These are phyloP conservation scores for Phyllosticta capitalensis DNA, from an alignment of 2,329 filamentous ascomycete species.

Conservation along the genomic window DNA sequence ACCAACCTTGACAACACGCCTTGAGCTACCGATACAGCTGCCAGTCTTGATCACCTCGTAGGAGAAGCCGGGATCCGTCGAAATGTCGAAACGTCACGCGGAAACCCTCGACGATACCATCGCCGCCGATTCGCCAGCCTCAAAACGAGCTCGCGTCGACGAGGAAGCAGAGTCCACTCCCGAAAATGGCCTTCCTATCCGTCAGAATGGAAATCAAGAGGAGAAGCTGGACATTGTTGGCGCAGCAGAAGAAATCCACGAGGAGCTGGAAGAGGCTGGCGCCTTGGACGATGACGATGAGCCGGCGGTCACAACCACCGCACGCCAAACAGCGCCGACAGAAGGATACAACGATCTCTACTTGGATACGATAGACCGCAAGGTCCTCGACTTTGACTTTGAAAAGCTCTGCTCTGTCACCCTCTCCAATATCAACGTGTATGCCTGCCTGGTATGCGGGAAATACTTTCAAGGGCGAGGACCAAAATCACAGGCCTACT, in stretches of 20 bases:
- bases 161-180: slow-evolving; percentile 20
- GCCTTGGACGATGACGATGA: slow-evolving; percentile 27
- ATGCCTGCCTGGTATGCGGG: slow-evolving; percentile 94
- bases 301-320: slow-evolving; percentile 35
- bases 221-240: slow-evolving; percentile 25
- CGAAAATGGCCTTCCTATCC: slow-evolving; percentile 11
- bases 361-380: slow-evolving; percentile 90
- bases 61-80: background rate
- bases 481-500: slow-evolving; percentile 91
- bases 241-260: slow-evolving; percentile 27
- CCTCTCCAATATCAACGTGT: slow-evolving; percentile 96
- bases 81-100: slow-evolving; percentile 40
- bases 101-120: slow-evolving; percentile 34
- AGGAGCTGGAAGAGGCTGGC: slow-evolving; percentile 28
- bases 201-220: slow-evolving; percentile 14
- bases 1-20: too few relatives aligned
- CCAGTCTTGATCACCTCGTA: too few relatives aligned
- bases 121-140: slow-evolving; percentile 35
- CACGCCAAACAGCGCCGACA: slow-evolving; percentile 66
- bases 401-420: slow-evolving; percentile 96
- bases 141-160: slow-evolving; percentile 38
- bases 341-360: slow-evolving; percentile 93
- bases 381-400: slow-evolving; percentile 94
- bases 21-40: too few relatives aligned
- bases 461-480: slow-evolving; percentile 94